A percentile compares a stretch with the other conserved stretches of the same genome.
Conservation (phyloP, 768 basidiomycete species). For the Daedaleopsis nitida region DNA sequence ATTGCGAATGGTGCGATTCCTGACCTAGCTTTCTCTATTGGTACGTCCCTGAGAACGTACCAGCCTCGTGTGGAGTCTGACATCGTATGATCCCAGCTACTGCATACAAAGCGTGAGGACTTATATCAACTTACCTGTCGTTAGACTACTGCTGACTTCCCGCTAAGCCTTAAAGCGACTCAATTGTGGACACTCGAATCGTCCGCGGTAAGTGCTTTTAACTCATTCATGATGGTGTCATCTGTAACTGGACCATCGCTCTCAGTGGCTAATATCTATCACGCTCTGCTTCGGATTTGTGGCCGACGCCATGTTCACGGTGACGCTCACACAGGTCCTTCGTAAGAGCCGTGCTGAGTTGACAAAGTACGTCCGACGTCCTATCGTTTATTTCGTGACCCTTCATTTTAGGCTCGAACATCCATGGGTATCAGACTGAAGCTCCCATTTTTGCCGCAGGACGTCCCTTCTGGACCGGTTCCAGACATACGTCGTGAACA, state of each 20-base stretch:
- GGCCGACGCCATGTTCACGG: constrained; percentile 1
- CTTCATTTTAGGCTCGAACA: too few relatives aligned
- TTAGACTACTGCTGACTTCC: not conserved
- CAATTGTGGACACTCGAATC: not conserved
- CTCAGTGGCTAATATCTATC: not conserved
- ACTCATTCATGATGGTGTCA: too few relatives aligned
- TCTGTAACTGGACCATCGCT: too few relatives aligned
- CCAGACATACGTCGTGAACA: not conserved
- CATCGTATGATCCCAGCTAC: not conserved
- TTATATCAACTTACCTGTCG: not conserved
- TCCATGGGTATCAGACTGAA: not conserved
- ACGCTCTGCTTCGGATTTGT: not conserved
- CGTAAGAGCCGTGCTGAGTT: not conserved
- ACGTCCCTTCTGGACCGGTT: not conserved
- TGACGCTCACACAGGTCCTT: not conserved
- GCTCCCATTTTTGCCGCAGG: not conserved
- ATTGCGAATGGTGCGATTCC: not conserved
- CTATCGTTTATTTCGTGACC: too few relatives aligned
- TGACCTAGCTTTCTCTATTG: not conserved
- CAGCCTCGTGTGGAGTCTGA: not conserved
- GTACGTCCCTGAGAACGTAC: not conserved
- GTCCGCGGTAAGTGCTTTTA: not conserved
- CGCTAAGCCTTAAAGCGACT: too few relatives aligned
- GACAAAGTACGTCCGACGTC: not conserved
- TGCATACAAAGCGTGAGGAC: not conserved